Base-by-base conservation (phyloP, 2,329 filamentous ascomycete genomes). In the Venturia nashicola region DNA sequence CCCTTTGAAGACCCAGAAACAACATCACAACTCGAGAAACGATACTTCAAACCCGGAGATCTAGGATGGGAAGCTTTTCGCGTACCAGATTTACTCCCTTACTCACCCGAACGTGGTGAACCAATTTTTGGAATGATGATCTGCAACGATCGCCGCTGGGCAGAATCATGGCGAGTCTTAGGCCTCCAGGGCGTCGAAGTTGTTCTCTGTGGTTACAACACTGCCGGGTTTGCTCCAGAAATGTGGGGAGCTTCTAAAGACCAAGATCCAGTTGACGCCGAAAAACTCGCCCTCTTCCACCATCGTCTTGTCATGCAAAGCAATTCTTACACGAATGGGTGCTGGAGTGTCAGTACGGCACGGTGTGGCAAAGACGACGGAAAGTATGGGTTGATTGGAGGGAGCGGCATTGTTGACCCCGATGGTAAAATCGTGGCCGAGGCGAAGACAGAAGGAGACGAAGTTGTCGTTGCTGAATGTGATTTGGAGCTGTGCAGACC, bases 61-160 rank as follows among this genome's bases (percentile, higher is more conserved):
- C 71, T 82, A 5, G 80, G 80, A 0, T 83, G 82, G 69, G 70
- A 77, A 59, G 79, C 79, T 0, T 82, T 82, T 64, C 74, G 80
- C 40, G 77, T 74, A 0, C 78, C 79, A 0, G 75, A 73, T 1
- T 71, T 81, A 7, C 67, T 80, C 1, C 61, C 68, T 0, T 71
- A 68, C 44, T 70, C 67, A 5, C 61, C 69, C 72, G 73, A 9
- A 75, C 74, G 64, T 78, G 77, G 77, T 0, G 79, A 82, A 66
- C 77, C 79, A 3, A 80, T 83, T 51, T 64, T 82, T 40, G 73
- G 81, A 12, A 81, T 82, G 79, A 75, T 82, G 71, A 82, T 83
- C 64, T 83, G 80, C 71, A 83, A 82, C 66, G 80, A 82, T 69
- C 70, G 80, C 5, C 72, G 80, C 14, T 82, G 80, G 81, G 73